These are phyloP conservation scores for Schwanniomyces pseudopolymorphus DNA, from an alignment of 805 yeast species.

Conservation along the genomic window DNA sequence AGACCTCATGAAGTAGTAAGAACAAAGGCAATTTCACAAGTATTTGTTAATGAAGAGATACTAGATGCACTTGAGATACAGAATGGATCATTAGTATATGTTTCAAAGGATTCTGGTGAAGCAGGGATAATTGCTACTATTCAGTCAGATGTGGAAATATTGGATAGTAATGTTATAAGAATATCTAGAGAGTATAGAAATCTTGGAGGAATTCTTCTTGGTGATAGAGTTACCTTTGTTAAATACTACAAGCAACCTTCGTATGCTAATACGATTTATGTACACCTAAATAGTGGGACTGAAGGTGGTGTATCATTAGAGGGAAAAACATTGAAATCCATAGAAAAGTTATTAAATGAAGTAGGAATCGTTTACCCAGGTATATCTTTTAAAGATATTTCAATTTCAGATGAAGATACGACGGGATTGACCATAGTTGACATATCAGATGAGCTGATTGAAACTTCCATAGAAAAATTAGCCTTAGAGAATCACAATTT, in stretches of 20 bases:
- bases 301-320: slow-evolving; percentile 3
- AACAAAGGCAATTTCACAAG: slow-evolving; percentile 36
- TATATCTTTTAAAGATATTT: slow-evolving; percentile 29
- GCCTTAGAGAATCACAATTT: slow-evolving; percentile 21
- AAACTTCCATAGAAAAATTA: slow-evolving; percentile 32
- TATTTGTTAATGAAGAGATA: slow-evolving; percentile 42
- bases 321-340: slow-evolving; percentile 19
- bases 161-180: slow-evolving; percentile 28
- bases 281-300: slow-evolving; percentile 2
- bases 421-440: slow-evolving; percentile 26
- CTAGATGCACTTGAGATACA: slow-evolving; percentile 47
- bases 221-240: slow-evolving; percentile 48
- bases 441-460: slow-evolving; percentile 32
- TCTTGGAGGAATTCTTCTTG: slow-evolving; percentile 42
- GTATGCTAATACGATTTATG: slow-evolving; percentile 15
- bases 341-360: slow-evolving; percentile 46
- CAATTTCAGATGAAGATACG: slow-evolving; percentile 16
- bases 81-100: slow-evolving; percentile 45
- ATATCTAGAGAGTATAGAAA: slow-evolving; percentile 26
- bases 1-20: slow-evolving; percentile 27
- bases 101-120: slow-evolving; percentile 42
- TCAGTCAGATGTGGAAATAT: slow-evolving; percentile 28
- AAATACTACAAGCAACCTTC: slow-evolving; percentile 51
- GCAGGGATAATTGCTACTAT: slow-evolving; percentile 48
- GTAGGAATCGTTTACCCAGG: slow-evolving; percentile 65